Base-by-base conservation (phyloP, 441 rosid species). In the Syzygium malaccense region DNA sequence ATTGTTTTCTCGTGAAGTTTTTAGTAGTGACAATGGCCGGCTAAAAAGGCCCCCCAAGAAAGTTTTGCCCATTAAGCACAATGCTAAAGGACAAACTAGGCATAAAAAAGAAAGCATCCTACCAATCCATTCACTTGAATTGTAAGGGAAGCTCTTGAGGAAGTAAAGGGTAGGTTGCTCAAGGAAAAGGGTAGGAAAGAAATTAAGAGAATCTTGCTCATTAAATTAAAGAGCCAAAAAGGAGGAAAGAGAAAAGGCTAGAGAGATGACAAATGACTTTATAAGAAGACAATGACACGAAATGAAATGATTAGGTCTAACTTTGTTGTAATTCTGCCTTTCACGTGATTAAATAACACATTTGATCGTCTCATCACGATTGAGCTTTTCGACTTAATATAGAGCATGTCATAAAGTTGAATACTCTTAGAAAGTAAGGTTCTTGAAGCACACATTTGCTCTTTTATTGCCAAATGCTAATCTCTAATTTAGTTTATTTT, bases 341-440 rank as follows among this genome's bases (percentile, higher is more conserved):
- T 87, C 89, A 56, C 86, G 64, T 32, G 92, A 90, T 92, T 88
- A 92, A 91, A 87, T 86, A 41, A 30, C 56, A 45, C 90, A 49
- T 66, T 86, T 45, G 57, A 88, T 89, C 86, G 71, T 55, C 75
- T 79, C 2, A 90, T 92, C 92, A 91, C 91, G 92, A 75, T 41
- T 75, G 91, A 90, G 86, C 85, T 11, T 85, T 92, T 87, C 83
- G 3, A 85, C n/a, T 85, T 1, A 53, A 53, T 17, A 20, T 49
- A 55, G 25, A n/a, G 25, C 60, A 55, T 6, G 57, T 51, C 25
- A 30, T 17, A 10, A 25, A 30, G 26, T 8, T 85, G 28, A n/a
- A 19, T 51, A 14, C 48, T 85, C 48, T 55, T 7, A 55, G 28
- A 41, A 75, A 23, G 83, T 1, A 75, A 75, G 53, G 83, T 75